These are phyloP conservation scores for Sphaceloma murrayae DNA, from an alignment of 2,329 filamentous ascomycete species.

Conservation along the genomic window DNA sequence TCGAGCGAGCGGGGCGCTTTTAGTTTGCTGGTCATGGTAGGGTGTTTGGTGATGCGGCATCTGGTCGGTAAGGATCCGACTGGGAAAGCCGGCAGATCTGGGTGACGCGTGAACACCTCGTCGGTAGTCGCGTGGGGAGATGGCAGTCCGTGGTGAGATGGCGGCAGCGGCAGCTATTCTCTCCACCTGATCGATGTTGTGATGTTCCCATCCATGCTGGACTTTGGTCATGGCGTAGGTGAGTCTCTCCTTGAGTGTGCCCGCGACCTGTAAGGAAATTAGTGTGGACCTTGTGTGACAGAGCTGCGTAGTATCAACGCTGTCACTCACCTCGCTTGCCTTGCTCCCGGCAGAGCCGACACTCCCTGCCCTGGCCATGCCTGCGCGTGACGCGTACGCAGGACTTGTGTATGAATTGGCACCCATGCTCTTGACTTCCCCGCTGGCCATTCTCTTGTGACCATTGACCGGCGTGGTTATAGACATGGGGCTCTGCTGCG, in stretches of 20 bases:
- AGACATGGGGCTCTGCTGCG: constrained; percentile 32
- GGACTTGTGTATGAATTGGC: constrained; percentile 13
- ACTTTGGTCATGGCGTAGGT: constrained; percentile 94
- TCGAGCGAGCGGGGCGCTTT: constrained; percentile 6
- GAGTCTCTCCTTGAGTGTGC: constrained; percentile 70
- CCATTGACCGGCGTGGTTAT: constrained; percentile 37
- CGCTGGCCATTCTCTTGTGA: constrained; percentile 69
- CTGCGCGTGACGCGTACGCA: constrained; percentile 30
- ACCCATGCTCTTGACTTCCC: constrained; percentile 53
- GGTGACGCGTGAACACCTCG: constrained; percentile 11
- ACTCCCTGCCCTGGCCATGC: constrained; percentile 64
- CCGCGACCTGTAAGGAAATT: constrained; percentile 50
- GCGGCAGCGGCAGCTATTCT: constrained; percentile 58
- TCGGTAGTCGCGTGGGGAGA: constrained; percentile 16
- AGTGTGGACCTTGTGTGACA: not conserved
- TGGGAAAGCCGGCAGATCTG: constrained; percentile 13
- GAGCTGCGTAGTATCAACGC: constrained; percentile 1
- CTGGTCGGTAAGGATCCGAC: constrained; percentile 25
- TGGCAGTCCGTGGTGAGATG: constrained; percentile 17
- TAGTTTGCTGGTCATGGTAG: constrained; percentile 13
- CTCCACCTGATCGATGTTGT: constrained; percentile 68
- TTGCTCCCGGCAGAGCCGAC: constrained; percentile 57
- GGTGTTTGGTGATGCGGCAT: constrained; percentile 24
- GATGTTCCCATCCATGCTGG: constrained; percentile 76
- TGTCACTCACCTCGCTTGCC: constrained; percentile 62